Percentiles rank a stretch among this genome's conserved stretches.
These are phyloP conservation scores for Noccaea bulbosa DNA, from an alignment of 345 rosid species.

Conservation along the genomic window DNA sequence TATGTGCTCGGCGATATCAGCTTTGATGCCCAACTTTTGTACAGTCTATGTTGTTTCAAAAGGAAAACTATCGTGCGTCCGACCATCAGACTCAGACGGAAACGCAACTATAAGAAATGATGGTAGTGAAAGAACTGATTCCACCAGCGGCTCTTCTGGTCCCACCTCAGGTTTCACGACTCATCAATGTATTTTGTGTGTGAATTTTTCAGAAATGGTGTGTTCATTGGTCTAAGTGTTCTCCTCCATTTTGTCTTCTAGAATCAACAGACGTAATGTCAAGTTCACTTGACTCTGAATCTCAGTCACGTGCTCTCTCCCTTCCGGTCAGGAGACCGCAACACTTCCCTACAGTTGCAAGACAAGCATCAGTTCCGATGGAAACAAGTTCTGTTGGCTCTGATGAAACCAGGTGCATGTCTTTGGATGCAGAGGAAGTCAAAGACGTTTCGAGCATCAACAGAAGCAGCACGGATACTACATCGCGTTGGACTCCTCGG, in stretches of 20 bases:
- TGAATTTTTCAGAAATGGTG: not conserved
- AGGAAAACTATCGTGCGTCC: conserved; percentile 73
- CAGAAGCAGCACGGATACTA: conserved; percentile 46
- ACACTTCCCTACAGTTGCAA: conserved; percentile 14
- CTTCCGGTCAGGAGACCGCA: conserved; percentile 32
- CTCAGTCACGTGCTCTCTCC: conserved; percentile 41
- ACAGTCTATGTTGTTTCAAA: conserved; percentile 77
- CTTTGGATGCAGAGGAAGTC: conserved; percentile 45
- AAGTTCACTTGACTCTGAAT: conserved; percentile 27
- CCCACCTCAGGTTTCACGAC: conserved; percentile 31
- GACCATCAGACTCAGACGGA: conserved; percentile 69
- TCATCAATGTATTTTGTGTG: conserved; percentile 9
- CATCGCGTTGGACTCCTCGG: conserved; percentile 44
- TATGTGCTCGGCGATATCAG: conserved; percentile 68
- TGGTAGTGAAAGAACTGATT: conserved; percentile 53
- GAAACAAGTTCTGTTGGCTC: conserved; percentile 48
- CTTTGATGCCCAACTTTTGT: conserved; percentile 64
- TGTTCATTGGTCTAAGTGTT: conserved; percentile 16
- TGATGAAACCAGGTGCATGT: conserved; percentile 45
- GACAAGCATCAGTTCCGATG: conserved; percentile 43
- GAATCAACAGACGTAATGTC: conserved; percentile 37
- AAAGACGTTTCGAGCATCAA: conserved; percentile 42
- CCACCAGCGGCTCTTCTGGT: conserved; percentile 52
- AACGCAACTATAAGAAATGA: conserved; percentile 58
- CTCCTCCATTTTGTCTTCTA: conserved; percentile 15